Evolutionary conservation across 208 protist species (phyloP).

Genomic region (Trypanosomatidae sp.): DNA sequence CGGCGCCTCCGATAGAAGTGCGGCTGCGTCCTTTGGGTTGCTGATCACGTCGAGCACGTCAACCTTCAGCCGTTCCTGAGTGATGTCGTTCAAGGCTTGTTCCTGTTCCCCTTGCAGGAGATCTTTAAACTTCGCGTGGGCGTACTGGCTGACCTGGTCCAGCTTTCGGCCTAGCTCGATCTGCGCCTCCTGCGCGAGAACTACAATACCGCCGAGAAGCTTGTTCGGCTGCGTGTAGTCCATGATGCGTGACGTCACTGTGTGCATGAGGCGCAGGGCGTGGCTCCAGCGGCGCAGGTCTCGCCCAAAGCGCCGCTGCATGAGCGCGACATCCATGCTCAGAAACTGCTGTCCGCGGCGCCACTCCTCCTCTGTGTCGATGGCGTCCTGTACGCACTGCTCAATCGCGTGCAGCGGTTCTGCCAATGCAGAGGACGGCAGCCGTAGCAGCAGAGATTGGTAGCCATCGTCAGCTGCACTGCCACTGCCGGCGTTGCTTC

Average conservation of each 20-base stretch:
- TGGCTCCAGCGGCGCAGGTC: constrained; percentile 75
- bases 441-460: constrained; percentile 50
- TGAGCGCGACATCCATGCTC: constrained; percentile 73
- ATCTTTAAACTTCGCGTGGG: constrained; percentile 81
- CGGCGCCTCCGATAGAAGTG: constrained; percentile 68
- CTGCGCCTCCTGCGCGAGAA: constrained; percentile 83
- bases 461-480: constrained; percentile 34
- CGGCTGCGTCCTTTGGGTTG: constrained; percentile 63
- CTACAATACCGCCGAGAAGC: constrained; percentile 82
- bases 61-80: constrained; percentile 53
- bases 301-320: constrained; percentile 81
- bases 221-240: constrained; percentile 89
- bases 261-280: constrained; percentile 64
- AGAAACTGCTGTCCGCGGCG: constrained; percentile 83
- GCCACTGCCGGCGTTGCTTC: not conserved
- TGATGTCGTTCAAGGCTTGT: constrained; percentile 46
- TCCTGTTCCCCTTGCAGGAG: constrained; percentile 75
- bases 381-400: constrained; percentile 67
- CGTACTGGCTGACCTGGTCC: constrained; percentile 77
- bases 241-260: constrained; percentile 70
- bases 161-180: constrained; percentile 82
- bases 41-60: constrained; percentile 93
- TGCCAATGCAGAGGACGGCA: constrained; percentile 42
- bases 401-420: constrained; percentile 83
- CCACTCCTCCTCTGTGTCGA: constrained; percentile 82